These are phyloP conservation scores for Tubosaeta sp. DNA, from an alignment of 768 basidiomycete genomes.

Conservation along the genomic window DNA sequence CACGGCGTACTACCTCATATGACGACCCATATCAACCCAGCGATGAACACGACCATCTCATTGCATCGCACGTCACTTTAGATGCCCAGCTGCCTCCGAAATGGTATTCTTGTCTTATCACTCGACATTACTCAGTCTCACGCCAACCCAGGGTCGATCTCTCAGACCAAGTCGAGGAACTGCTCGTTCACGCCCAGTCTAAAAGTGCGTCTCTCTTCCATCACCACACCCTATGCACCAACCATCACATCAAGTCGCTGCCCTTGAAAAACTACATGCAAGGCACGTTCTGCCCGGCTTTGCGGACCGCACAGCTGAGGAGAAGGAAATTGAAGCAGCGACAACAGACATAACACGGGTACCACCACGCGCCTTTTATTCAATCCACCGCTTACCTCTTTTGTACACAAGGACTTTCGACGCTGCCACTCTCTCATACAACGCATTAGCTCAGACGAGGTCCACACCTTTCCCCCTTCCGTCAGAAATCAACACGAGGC, in stretches of 20 bases:
- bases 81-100: slow-evolving; percentile 71
- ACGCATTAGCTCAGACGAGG: slow-evolving; percentile 56
- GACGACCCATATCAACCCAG: slow-evolving; percentile 43
- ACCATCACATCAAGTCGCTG: slow-evolving; percentile 53
- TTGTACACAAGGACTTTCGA: slow-evolving; percentile 32
- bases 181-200: slow-evolving; percentile 59
- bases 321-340: slow-evolving; percentile 84
- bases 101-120: slow-evolving; percentile 52
- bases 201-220: slow-evolving; percentile 61
- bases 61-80: slow-evolving; percentile 47
- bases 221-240: slow-evolving; percentile 9
- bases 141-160: slow-evolving; percentile 73
- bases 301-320: slow-evolving; percentile 89
- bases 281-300: slow-evolving; percentile 96
- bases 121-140: slow-evolving; percentile 10
- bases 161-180: slow-evolving; percentile 82
- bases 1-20: slow-evolving; percentile 39
- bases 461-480: slow-evolving; percentile 62
- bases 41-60: slow-evolving; percentile 67
- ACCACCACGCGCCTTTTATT: slow-evolving; percentile 20
- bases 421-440: slow-evolving; percentile 52
- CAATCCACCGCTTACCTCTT: slow-evolving; percentile 5
- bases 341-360: slow-evolving; percentile 89
- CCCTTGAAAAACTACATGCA: slow-evolving; percentile 92
- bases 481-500: slow-evolving; percentile 46